phyloP scores from a whole-genome alignment of 2,329 filamentous ascomycete species.

The Fusarium sp. region DNA sequence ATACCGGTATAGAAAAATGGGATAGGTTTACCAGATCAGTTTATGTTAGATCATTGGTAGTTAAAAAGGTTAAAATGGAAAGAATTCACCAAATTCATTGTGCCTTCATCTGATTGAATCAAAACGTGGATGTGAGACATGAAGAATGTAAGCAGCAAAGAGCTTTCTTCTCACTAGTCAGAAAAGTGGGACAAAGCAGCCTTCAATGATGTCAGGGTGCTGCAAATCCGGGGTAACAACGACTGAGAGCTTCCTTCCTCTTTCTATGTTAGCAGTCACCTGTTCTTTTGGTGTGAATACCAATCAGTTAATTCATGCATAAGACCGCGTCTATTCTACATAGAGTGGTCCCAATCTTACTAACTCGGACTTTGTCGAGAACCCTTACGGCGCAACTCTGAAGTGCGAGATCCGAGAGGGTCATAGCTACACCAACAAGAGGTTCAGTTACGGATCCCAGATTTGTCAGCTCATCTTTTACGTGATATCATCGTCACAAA shows the following conservation, averaged over 20 bases:
- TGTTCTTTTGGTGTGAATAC: neutral
- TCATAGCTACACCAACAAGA: neutral
- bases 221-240: slow-evolving; percentile 39
- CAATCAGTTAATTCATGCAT: neutral
- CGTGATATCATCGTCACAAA: slow-evolving; percentile 22
- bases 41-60: slow-evolving; percentile 17
- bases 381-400: neutral
- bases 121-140: slow-evolving; percentile 2
- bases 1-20: slow-evolving; percentile 21
- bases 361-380: neutral
- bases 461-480: slow-evolving; percentile 31
- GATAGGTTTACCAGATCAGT: slow-evolving; percentile 9
- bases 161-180: slow-evolving; percentile 4
- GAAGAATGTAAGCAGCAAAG: slow-evolving; percentile 6
- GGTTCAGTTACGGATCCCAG: neutral
- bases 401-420: slow-evolving; percentile 14
- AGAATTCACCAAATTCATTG: neutral
- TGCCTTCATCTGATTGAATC: slow-evolving; percentile 1
- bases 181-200: slow-evolving; percentile 17
- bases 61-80: slow-evolving; percentile 13
- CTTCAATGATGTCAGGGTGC: slow-evolving; percentile 36
- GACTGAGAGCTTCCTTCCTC: neutral
- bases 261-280: neutral
- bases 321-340: slow-evolving; percentile 6
- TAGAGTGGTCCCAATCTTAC: slow-evolving; percentile 13